These are phyloP conservation scores for Epichloe sibirici DNA, from an alignment of 2,329 filamentous ascomycete genomes.

Conservation along the genomic window DNA sequence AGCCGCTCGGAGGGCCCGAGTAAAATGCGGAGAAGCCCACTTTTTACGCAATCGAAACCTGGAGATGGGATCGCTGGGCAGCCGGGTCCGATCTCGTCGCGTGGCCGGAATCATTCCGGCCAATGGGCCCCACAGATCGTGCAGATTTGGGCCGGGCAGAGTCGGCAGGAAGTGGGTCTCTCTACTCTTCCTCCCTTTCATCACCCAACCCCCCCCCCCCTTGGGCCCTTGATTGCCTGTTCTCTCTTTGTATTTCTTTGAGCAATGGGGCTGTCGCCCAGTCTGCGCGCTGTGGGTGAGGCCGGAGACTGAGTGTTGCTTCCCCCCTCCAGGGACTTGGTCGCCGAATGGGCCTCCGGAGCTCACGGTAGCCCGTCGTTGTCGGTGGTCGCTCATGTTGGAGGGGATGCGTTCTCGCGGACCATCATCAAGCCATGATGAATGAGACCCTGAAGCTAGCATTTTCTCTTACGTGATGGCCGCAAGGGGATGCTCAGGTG, in stretches of 20 bases:
- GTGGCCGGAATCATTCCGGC: conserved; percentile 25
- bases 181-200: background rate
- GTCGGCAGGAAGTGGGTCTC: conserved; percentile 12
- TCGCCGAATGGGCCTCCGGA: background rate
- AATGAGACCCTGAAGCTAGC: background rate
- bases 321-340: background rate
- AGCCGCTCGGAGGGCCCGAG: background rate
- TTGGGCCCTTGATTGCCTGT: no score
- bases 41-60: background rate
- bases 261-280: no score
- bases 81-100: conserved; percentile 16
- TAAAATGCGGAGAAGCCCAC: conserved; percentile 1
- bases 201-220: no score
- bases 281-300: background rate
- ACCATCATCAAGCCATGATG: background rate
- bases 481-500: background rate
- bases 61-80: background rate
- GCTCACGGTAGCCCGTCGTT: no score
- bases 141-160: conserved; percentile 11
- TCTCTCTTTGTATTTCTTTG: no score
- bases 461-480: conserved; percentile 16
- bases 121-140: conserved; percentile 11
- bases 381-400: background rate
- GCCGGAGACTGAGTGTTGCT: background rate
- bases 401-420: background rate